Base-by-base conservation (phyloP, 176 grass and related monocot species). In the Avena atlantica region DNA sequence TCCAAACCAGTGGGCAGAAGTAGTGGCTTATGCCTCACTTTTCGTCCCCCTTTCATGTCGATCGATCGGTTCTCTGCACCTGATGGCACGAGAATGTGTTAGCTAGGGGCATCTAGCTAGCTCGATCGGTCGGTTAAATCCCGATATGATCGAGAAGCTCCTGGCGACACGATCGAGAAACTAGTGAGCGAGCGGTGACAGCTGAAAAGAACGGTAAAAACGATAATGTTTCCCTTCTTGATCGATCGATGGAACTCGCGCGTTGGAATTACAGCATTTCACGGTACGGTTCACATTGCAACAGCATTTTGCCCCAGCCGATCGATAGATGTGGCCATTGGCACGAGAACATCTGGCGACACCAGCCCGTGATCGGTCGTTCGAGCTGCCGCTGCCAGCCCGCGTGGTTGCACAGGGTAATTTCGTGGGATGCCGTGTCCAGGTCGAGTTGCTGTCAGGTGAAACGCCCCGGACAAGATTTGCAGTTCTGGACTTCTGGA, bases 81-180 rank as follows among this genome's bases (percentile, higher is more conserved):
- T 65, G 72, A 29, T 85, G 45, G 24, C 58, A 52, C 60, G 42
- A 49, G 24, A 64, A 66, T 19, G 15, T 48, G 40, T 59, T 47
- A 60, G 55, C 45, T 48, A 16, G 20, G 52, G 55, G 55, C 21
- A 64, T 14, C 58, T 73, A 60, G 52, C 81, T 44, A 16, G 31
- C 31, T 34, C 31, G 31, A 34, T 34, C 40, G 40, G 6, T 42
- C 40, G 53, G 57, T 64, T 81, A 20, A 74, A 53, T 66, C 27
- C 86, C 9, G 40, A 42, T 42, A 42, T 37, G 27, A 65, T 74
- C 29, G 10, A 75, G 56, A 81, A 81, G 66, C 66, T 51, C 85
- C 52, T 62, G 7, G 66, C 66, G 36, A 72, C 68, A 83, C 68
- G 68, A 73, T 73, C 36, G 4, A 27, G 25, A 27, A 27, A 27